Evolutionary conservation across 169 alveolate species (phyloP), one percentile per base, ranked within the genome.

Genomic region (Ichthyophthirius multifiliis): DNA sequence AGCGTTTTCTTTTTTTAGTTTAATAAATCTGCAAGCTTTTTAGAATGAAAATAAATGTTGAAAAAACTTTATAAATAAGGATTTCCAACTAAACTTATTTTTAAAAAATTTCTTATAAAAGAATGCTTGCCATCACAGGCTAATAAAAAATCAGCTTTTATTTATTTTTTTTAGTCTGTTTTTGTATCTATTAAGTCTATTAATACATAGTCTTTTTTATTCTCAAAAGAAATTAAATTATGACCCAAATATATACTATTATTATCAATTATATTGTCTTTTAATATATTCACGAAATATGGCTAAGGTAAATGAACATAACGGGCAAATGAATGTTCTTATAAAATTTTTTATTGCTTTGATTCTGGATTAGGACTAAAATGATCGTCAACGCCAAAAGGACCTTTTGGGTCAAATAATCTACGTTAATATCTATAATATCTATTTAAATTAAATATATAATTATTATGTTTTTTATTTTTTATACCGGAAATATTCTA

Each of bases 21-120:
- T 2, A 67, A 10, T n/a, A 32, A 37, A n/a, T 35, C 16, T 18
- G 62, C 77, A 6, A 34, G 41, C 7, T 67, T 2, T 16, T 67
- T 67, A 6, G 77, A 67, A 67, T 67, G 62, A 23, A 67, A 67
- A 67, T 37, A 67, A 18, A 67, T 67, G 45, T 67, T 67, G 43
- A 67, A 34, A 39, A 67, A 67, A 16, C 46, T 67, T 16, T 37
- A 12, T 37, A 67, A 13, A 67, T 23, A 37, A 0, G 43, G 39
- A n/a, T 39, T 37, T 67, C 77, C 77, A 7, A 67, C 46, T 20
- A 67, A 37, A 0, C 46, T 23, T 0, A 67, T 41, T 37, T 37
- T 62, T 39, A 34, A 67, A 4, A 32, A 20, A 16, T 67, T 67
- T 67, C 77, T 67, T 3, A 67, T 23, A 39, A 31, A 67, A 20